A percentile compares a stretch with the other conserved stretches of the same genome.
phyloP scores from a whole-genome alignment of 805 yeast genomes.

The Wickerhamomyces alni region DNA sequence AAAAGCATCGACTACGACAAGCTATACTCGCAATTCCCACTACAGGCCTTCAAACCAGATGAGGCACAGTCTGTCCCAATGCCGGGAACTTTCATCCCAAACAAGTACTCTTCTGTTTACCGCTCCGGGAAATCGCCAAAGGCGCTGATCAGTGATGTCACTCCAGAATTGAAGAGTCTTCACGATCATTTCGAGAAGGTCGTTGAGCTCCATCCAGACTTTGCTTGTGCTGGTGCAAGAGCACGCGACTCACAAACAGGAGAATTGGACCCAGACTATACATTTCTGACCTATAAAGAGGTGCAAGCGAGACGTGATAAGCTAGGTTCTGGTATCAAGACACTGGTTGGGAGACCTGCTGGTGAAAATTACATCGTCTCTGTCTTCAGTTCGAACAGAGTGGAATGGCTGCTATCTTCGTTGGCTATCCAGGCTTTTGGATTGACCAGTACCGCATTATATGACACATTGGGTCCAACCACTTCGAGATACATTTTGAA shows the following conservation, averaged over 20 bases:
- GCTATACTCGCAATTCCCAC: not conserved
- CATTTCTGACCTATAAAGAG: conserved; percentile 33
- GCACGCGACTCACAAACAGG: conserved; percentile 23
- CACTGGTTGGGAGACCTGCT: conserved; percentile 20
- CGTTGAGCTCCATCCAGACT: conserved; percentile 17
- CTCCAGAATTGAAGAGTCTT: conserved; percentile 6
- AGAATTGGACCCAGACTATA: conserved; percentile 35
- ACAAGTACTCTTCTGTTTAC: conserved; percentile 8
- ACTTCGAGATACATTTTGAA: conserved; percentile 57
- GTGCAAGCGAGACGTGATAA: conserved; percentile 34
- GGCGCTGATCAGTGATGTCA: not conserved
- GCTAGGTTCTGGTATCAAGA: conserved; percentile 49
- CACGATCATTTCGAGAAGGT: conserved; percentile 13
- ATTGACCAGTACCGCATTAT: conserved; percentile 43
- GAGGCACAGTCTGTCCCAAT: conserved; percentile 5
- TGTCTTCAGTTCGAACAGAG: conserved; percentile 48
- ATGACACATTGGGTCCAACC: conserved; percentile 51
- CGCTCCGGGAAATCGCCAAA: conserved; percentile 2
- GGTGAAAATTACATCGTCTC: conserved; percentile 42
- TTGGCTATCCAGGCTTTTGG: conserved; percentile 54
- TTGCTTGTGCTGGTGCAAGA: conserved; percentile 33
- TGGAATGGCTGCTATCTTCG: conserved; percentile 64
- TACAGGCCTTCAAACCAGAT: not conserved
- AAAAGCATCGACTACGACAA: not conserved
- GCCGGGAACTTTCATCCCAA: conserved; percentile 3